Evolutionary conservation across 2,329 filamentous ascomycete species (phyloP).

Genomic region (Penicillium verrucosum): DNA sequence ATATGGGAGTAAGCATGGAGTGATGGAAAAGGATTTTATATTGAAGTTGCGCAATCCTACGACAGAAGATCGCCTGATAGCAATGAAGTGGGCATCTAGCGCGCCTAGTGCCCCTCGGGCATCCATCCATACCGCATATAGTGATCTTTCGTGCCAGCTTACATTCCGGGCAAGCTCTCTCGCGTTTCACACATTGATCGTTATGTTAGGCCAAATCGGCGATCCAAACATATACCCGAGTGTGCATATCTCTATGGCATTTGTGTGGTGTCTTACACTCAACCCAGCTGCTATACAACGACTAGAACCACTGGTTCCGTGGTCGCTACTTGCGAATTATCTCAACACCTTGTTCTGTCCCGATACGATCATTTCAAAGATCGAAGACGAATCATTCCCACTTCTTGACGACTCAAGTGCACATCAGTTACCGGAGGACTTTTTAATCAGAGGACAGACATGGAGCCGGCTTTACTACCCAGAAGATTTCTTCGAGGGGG

Average conservation of each 20-base stretch:
- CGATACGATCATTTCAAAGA: slow-evolving; percentile 34
- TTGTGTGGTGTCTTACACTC: slow-evolving; percentile 47
- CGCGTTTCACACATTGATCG: slow-evolving; percentile 42
- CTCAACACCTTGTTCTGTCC: slow-evolving; percentile 52
- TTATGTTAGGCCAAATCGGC: slow-evolving; percentile 47
- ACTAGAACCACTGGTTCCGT: slow-evolving; percentile 49
- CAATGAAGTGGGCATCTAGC: slow-evolving; percentile 19
- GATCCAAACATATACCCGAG: slow-evolving; percentile 54
- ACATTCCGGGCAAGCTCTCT: slow-evolving; percentile 41
- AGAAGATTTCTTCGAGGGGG: slow-evolving; percentile 49
- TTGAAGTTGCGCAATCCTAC: slow-evolving; percentile 12
- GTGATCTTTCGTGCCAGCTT: slow-evolving; percentile 22
- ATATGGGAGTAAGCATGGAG: slow-evolving; percentile 47
- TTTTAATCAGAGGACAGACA: slow-evolving; percentile 53
- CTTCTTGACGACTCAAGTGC: slow-evolving; percentile 37
- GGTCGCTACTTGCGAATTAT: slow-evolving; percentile 50
- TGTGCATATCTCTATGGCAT: slow-evolving; percentile 55
- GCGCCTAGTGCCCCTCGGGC: background rate
- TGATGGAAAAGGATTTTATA: slow-evolving; percentile 30
- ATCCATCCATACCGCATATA: slow-evolving; percentile 2
- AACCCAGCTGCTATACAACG: slow-evolving; percentile 38
- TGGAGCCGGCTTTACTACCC: slow-evolving; percentile 53
- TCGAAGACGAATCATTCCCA: slow-evolving; percentile 44
- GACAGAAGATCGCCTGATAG: slow-evolving; percentile 12
- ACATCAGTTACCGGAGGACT: slow-evolving; percentile 58